Evolutionary conservation across 371 early-diverging fungal species (phyloP), one percentile per base, ranked within the genome.

Genomic region (Lichtheimia corymbifera): DNA sequence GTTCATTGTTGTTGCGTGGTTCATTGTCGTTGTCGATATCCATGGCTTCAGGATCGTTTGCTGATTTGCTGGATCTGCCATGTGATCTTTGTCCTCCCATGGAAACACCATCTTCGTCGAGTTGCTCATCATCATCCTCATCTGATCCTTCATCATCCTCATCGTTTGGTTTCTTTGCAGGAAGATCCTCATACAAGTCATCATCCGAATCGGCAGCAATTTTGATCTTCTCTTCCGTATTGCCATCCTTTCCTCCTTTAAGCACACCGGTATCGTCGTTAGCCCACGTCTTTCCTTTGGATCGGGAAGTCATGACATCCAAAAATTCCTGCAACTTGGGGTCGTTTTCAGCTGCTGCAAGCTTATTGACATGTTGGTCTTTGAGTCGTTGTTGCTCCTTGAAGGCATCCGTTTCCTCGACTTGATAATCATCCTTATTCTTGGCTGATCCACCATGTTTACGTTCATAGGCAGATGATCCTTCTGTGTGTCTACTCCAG

Each of bases 291-390:
- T 89, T 85, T 59, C 87, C 81, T 57, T 84, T 84, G 0, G 91
- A 82, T 43, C 96, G 84, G 40, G 90, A 77, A 1, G 66, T 50
- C 95, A 96, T 94, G 28, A 95, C 93, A 65, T 93, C 88, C 70
- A 97, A 69, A 72, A 90, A 98, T 72, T 97, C 97, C 49, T 86
- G 80, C 57, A 98, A 80, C 64, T 92, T 89, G 13, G 90, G 87
- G 70, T 95, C 92, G 2, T 67, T 72, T 17, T 88, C 76, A 60
- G 83, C 81, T 25, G 85, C 89, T 51, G 83, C 85, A 18, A 92
- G 73, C 24, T 79, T 70, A 15, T 76, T 63, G 52, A 88, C 66
- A 62, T 83, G 80, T 5, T 79, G 72, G 66, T 83, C 65, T 62
- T 77, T 76, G 62, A 66, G 69, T 59, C 72, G 68, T 51, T 74